Percentiles rank a stretch among this genome's conserved stretches.
Evolutionary conservation across 495 filamentous ascomycete species (phyloP).

Genomic region (Xylaria palmicola): DNA sequence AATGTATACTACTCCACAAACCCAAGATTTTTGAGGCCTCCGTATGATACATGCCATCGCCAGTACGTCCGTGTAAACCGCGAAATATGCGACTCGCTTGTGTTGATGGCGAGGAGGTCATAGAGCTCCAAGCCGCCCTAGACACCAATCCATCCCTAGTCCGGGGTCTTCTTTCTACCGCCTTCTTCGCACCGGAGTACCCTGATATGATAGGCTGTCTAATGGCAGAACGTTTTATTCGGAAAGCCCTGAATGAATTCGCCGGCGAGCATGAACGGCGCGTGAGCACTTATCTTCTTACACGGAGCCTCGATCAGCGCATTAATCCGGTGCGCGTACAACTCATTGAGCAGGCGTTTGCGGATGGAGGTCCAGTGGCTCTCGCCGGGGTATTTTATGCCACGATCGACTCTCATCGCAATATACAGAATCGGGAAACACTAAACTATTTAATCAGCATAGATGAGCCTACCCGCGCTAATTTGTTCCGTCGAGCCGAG

Average conservation of each 20-base stretch:
- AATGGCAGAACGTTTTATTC: neutral
- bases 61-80: too few relatives aligned
- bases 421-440: slow-evolving; percentile 11
- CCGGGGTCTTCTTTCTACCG: neutral
- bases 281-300: neutral
- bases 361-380: slow-evolving; percentile 6
- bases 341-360: neutral
- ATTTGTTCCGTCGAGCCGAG: slow-evolving; percentile 3
- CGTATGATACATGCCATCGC: too few relatives aligned
- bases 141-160: neutral
- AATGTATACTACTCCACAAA: too few relatives aligned
- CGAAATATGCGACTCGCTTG: neutral
- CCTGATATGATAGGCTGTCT: slow-evolving; percentile 26
- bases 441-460: slow-evolving; percentile 1
- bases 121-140: neutral
- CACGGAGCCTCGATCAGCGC: neutral
- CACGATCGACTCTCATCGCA: slow-evolving; percentile 15
- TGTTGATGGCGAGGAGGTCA: neutral
- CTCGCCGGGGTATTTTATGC: slow-evolving; percentile 15
- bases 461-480: neutral
- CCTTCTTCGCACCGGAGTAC: neutral
- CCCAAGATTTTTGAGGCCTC: too few relatives aligned
- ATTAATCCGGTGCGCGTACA: neutral
- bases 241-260: neutral
- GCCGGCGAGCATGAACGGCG: neutral